A percentile compares a stretch with the other conserved stretches of the same genome.
Evolutionary conservation across 768 basidiomycete species (phyloP).

Genomic region (Mycena sanguinolenta): DNA sequence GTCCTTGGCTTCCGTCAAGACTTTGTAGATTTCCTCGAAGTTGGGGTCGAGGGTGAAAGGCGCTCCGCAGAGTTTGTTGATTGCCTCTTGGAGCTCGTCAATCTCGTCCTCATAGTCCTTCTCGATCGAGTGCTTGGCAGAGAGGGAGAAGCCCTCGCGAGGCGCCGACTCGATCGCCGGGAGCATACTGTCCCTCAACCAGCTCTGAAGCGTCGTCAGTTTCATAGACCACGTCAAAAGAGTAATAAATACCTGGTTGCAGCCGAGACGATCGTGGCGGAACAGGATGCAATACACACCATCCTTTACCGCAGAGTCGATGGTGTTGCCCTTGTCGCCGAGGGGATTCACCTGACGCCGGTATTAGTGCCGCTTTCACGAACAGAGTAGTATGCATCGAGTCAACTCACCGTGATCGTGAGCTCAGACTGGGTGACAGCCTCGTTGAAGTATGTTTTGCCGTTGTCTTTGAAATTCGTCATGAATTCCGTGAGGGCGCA

Average conservation of each 20-base stretch:
- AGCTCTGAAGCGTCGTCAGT: constrained; percentile 19
- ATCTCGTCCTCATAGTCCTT: constrained; percentile 47
- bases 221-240: too few relatives aligned
- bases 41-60: constrained; percentile 54
- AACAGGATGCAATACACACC: constrained; percentile 58
- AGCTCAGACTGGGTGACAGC: constrained; percentile 51
- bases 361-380: background rate
- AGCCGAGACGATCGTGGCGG: constrained; percentile 47
- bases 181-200: constrained; percentile 43
- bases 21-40: constrained; percentile 51
- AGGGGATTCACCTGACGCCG: constrained; percentile 13
- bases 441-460: constrained; percentile 54
- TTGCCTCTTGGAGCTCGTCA: constrained; percentile 44
- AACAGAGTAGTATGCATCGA: background rate
- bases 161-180: constrained; percentile 51
- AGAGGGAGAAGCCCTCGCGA: constrained; percentile 48
- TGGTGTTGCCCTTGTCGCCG: constrained; percentile 45
- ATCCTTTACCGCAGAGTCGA: constrained; percentile 51
- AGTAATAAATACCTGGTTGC: constrained; percentile 37
- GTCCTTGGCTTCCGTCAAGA: constrained; percentile 23
- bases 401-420: constrained; percentile 42
- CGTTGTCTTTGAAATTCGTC: constrained; percentile 50
- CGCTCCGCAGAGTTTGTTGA: constrained; percentile 45
- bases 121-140: constrained; percentile 51
- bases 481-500: constrained; percentile 47